These are phyloP conservation scores for Domatiomyces globalis DNA, from an alignment of 2,329 filamentous ascomycete species.

Conservation along the genomic window DNA sequence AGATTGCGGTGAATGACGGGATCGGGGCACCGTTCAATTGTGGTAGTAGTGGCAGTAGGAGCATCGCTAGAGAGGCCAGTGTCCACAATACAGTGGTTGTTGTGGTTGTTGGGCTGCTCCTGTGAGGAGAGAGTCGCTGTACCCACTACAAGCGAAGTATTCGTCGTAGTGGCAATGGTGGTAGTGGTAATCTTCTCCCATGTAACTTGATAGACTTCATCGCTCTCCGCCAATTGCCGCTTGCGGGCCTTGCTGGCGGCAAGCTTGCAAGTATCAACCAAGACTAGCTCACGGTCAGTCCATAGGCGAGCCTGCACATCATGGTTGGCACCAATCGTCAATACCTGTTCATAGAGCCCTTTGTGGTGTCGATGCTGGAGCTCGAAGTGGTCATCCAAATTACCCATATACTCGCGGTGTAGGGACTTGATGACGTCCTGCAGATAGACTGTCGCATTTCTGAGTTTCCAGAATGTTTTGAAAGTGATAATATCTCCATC, in stretches of 20 bases:
- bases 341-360: constrained; percentile 9
- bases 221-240: constrained; percentile 1
- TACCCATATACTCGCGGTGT: constrained; percentile 1
- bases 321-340: constrained; percentile 7
- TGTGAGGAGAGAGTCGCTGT: not conserved
- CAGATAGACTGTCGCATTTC: constrained; percentile 4
- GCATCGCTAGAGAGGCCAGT: constrained; percentile 5
- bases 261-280: constrained; percentile 2
- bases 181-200: constrained; percentile 11
- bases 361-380: constrained; percentile 1
- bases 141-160: not conserved
- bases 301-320: constrained; percentile 7
- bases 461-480: constrained; percentile 4
- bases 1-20: constrained; percentile 8
- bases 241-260: constrained; percentile 7
- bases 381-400: constrained; percentile 1
- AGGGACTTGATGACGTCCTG: constrained; percentile 2
- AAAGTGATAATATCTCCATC: constrained; percentile 7
- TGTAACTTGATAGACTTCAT: constrained; percentile 7
- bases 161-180: not conserved
- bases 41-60: not conserved
- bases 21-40: constrained; percentile 3
- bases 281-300: constrained; percentile 10
- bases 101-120: not conserved
- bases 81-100: not conserved